These are phyloP conservation scores for Eucalyptus regnans DNA, from an alignment of 345 rosid genomes.

Conservation along the genomic window DNA sequence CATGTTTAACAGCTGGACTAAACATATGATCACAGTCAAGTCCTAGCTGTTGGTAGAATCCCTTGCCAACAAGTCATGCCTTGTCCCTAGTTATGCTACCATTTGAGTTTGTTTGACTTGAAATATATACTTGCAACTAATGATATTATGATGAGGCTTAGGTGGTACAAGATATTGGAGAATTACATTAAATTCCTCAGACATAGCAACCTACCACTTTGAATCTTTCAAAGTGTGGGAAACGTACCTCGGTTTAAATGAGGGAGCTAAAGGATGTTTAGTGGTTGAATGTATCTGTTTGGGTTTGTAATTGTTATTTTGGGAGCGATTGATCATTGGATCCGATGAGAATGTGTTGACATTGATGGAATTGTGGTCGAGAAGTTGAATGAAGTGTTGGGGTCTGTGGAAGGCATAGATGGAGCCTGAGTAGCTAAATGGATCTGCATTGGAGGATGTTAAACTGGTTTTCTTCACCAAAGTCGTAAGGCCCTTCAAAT, in stretches of 20 bases:
- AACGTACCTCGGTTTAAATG: neutral
- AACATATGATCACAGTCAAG: neutral
- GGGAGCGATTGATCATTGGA: neutral
- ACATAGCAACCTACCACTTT: neutral
- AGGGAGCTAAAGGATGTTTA: neutral
- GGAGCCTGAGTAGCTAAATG: neutral
- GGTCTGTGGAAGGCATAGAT: neutral
- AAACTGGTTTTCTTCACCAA: neutral
- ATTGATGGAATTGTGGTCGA: neutral
- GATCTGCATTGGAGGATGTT: neutral
- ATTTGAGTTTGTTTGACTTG: neutral
- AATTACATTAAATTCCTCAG: neutral
- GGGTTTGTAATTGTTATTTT: neutral
- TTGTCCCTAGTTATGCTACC: neutral
- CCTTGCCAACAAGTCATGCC: neutral
- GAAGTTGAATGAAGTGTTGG: neutral
- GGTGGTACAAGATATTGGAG: neutral
- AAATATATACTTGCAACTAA: neutral
- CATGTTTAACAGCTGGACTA: neutral
- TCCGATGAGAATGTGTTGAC: neutral
- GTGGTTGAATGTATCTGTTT: neutral
- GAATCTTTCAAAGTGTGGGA: neutral
- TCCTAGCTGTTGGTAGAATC: neutral
- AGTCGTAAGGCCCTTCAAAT: neutral
- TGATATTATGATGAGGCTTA: neutral